These are phyloP conservation scores for Coemansia sp. DNA, from an alignment of 192 early-diverging fungal species.

Conservation along the genomic window DNA sequence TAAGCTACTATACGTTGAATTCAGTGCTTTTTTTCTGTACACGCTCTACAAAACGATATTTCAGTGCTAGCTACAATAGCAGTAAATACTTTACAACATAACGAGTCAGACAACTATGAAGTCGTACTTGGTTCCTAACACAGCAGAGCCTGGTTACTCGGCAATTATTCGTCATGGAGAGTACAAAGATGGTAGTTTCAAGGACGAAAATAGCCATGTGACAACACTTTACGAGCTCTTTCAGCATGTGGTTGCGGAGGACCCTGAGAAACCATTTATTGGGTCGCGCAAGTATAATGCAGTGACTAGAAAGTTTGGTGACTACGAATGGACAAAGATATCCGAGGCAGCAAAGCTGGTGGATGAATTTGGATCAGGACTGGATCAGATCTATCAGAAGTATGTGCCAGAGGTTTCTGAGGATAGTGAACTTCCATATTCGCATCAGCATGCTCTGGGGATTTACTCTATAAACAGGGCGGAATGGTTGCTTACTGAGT, in stretches of 20 bases:
- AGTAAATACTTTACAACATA: background rate
- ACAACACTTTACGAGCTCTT: slow-evolving; percentile 46
- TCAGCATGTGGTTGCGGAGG: slow-evolving; percentile 39
- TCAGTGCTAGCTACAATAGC: background rate
- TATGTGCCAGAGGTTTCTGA: slow-evolving; percentile 2
- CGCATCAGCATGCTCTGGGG: slow-evolving; percentile 56
- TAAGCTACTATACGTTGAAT: background rate
- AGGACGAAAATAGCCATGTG: slow-evolving; percentile 10
- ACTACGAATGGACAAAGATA: slow-evolving; percentile 68
- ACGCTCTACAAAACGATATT: too few relatives aligned
- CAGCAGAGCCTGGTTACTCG: slow-evolving; percentile 47
- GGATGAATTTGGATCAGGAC: slow-evolving; percentile 66
- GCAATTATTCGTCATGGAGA: slow-evolving; percentile 30
- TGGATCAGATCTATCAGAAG: slow-evolving; percentile 62
- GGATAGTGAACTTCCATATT: slow-evolving; percentile 7
- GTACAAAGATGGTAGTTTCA: slow-evolving; percentile 23
- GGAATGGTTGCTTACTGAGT: slow-evolving; percentile 73
- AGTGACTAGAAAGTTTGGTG: slow-evolving; percentile 56
- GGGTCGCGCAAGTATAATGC: slow-evolving; percentile 63
- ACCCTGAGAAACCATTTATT: slow-evolving; percentile 56
- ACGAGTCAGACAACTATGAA: slow-evolving; percentile 7
- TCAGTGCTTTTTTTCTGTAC: background rate
- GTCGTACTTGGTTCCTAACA: slow-evolving; percentile 35
- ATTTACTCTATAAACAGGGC: slow-evolving; percentile 76
- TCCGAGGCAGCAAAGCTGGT: slow-evolving; percentile 60